Base-by-base conservation (phyloP, 1,284 basidiomycete species). In the Puccinia polysora region DNA sequence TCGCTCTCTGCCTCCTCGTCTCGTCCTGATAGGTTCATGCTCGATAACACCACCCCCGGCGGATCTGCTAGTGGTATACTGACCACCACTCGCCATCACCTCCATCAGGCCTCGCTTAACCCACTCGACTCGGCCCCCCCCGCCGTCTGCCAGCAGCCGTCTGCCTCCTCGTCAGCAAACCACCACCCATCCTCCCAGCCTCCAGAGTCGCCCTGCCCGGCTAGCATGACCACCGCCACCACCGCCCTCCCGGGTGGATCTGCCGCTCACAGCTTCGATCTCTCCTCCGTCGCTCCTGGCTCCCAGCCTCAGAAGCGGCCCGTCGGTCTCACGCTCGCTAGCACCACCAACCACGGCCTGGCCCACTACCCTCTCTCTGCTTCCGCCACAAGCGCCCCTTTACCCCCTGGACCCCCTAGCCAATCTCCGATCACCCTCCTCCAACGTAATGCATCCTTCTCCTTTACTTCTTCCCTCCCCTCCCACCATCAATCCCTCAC, bases 351-450 rank as follows among this genome's bases (percentile, higher is more conserved):
- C 40, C 58, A 60, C 23, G 36, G n/a, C 36, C 45, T 60, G 20
- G 15, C 58, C 32, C 58, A 60, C 20, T 60, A 60, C 28, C 58
- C 58, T 4, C 38, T 60, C 58, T 60, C 58, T 10, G 58, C 58
- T 2, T 43, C 58, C 58, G 40, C 58, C 38, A 28, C 58, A 25
- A 60, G 58, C 58, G 58, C 58, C 58, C 58, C 58, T 60, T 60
- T 60, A 60, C 38, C 58, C 45, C 58, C 58, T 60, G 58, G 23
- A 36, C 58, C 58, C 23, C 58, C 58, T 60, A 45, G 32, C 23
- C 58, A 60, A 12, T 60, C 58, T 28, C 58, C 58, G 40, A 45
- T 60, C 58, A 28, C 58, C 12, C 58, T 25, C 14, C 38, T 60
- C 25, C 58, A 60, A 18, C 58, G 58, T 12, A 60, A 60, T 45